Evolutionary conservation across 2,329 filamentous ascomycete species (phyloP).

Genomic region (Bipolaris bicolor): DNA sequence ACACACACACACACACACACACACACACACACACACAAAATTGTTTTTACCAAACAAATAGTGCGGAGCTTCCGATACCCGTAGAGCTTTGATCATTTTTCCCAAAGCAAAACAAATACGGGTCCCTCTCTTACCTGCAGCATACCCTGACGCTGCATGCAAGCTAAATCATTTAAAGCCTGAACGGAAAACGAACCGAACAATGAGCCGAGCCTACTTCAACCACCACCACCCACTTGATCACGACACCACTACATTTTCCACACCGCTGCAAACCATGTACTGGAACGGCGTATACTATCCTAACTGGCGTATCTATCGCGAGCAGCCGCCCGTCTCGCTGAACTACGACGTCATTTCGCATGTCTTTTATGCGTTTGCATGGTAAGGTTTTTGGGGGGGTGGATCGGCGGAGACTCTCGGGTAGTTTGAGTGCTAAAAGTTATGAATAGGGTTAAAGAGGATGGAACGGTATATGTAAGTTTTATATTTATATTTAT

Average conservation of each 20-base stretch:
- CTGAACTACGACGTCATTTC: slow-evolving; percentile 79
- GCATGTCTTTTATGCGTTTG: slow-evolving; percentile 84
- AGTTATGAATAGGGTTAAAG: slow-evolving; percentile 61
- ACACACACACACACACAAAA: background rate
- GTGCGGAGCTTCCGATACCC: slow-evolving; percentile 9
- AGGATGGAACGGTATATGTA: slow-evolving; percentile 77
- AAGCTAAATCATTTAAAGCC: slow-evolving; percentile 38
- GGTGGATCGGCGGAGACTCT: slow-evolving; percentile 4
- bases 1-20: background rate
- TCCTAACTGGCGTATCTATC: slow-evolving; percentile 78
- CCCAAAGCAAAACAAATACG: slow-evolving; percentile 12
- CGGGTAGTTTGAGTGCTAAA: slow-evolving; percentile 25
- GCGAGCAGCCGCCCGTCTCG: slow-evolving; percentile 73
- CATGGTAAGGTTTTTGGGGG: slow-evolving; percentile 60
- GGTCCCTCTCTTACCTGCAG: slow-evolving; percentile 18
- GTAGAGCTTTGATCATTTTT: slow-evolving; percentile 5
- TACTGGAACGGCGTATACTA: slow-evolving; percentile 79
- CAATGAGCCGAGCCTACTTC: slow-evolving; percentile 41
- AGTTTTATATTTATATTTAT: slow-evolving; percentile 47
- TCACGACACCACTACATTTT: slow-evolving; percentile 36
- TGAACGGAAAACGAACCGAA: slow-evolving; percentile 29
- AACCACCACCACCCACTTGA: slow-evolving; percentile 18
- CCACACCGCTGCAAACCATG: slow-evolving; percentile 44
- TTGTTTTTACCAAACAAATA: slow-evolving; percentile 3
- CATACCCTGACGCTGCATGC: slow-evolving; percentile 34